Percentiles rank a stretch among this genome's conserved stretches.
Conservation (phyloP, 305 asterid genomes). For the Lippia alba region DNA sequence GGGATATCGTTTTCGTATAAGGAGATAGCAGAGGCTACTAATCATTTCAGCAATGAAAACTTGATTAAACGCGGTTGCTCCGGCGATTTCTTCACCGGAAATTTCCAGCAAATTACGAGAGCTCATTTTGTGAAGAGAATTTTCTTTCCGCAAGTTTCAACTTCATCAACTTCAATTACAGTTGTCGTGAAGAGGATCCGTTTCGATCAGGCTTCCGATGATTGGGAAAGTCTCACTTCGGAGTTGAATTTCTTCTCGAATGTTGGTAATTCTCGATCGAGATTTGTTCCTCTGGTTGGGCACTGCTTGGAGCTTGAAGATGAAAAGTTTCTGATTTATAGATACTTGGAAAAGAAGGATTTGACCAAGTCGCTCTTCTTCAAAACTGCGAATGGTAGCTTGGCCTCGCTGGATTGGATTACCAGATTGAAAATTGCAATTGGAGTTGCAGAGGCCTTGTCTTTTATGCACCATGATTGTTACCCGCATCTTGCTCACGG, state of each 20-base stretch:
- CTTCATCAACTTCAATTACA: too few species aligned
- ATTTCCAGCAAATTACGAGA: conserved; percentile 37
- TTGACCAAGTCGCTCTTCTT: conserved; percentile 51
- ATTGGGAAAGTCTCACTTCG: conserved; percentile 34
- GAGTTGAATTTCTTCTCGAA: conserved; percentile 52
- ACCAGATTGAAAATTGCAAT: conserved; percentile 56
- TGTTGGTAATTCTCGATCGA: conserved; percentile 43
- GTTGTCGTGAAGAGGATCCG: too few species aligned
- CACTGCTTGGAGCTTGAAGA: conserved; percentile 54
- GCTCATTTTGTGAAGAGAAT: conserved; percentile 43
- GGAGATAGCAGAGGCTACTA: conserved; percentile 51
- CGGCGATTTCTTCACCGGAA: conserved; percentile 55
- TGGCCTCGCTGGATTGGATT: conserved; percentile 54
- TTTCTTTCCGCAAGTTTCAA: too few species aligned
- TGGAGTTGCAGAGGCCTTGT: conserved; percentile 55
- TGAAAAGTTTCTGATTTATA: conserved; percentile 48
- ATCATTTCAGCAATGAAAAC: conserved; percentile 45
- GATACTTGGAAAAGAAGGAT: conserved; percentile 54
- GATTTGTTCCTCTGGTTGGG: conserved; percentile 58
- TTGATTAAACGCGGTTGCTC: conserved; percentile 54
- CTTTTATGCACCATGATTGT: conserved; percentile 60
- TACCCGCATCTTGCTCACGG: conserved; percentile 72
- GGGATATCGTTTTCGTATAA: conserved; percentile 49
- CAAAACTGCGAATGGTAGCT: conserved; percentile 42
- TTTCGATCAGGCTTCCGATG: conserved; percentile 28